A percentile compares a stretch with the other conserved stretches of the same genome.
Conservation (phyloP, 805 yeast species). For the Saccharomycopsis selenospora region DNA sequence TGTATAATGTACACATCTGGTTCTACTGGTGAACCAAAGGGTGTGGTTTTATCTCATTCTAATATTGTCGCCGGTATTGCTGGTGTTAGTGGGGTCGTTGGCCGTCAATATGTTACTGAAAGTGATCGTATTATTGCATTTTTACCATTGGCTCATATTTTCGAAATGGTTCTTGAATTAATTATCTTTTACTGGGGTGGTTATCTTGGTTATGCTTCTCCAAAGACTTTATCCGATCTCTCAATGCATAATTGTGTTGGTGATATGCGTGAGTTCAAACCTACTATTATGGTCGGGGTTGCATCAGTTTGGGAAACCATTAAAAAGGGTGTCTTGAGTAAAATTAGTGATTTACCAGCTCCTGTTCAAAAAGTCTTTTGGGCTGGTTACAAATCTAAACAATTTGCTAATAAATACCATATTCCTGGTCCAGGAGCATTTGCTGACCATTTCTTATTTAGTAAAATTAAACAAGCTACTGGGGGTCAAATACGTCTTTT, state of each 20-base stretch:
- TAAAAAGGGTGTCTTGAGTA: slow-evolving; percentile 81
- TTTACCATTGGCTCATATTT: slow-evolving; percentile 93
- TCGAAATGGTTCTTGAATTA: slow-evolving; percentile 85
- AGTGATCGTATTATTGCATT: slow-evolving; percentile 77
- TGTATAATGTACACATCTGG: slow-evolving; percentile 88
- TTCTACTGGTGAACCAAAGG: slow-evolving; percentile 80
- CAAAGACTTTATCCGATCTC: slow-evolving; percentile 79
- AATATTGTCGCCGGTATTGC: slow-evolving; percentile 79
- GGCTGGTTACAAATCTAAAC: slow-evolving; percentile 75
- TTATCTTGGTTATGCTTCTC: slow-evolving; percentile 80
- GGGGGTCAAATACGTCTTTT: slow-evolving; percentile 76
- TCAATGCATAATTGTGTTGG: slow-evolving; percentile 81
- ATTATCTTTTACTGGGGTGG: slow-evolving; percentile 84
- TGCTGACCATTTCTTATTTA: slow-evolving; percentile 70
- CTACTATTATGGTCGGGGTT: slow-evolving; percentile 95
- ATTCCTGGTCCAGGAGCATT: slow-evolving; percentile 63
- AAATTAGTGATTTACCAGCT: slow-evolving; percentile 59
- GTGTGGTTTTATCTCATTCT: slow-evolving; percentile 61
- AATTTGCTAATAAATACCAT: slow-evolving; percentile 51
- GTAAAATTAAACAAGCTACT: slow-evolving; percentile 85
- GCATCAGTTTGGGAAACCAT: slow-evolving; percentile 98
- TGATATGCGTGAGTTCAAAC: slow-evolving; percentile 80
- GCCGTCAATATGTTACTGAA: slow-evolving; percentile 40
- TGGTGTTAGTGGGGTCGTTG: slow-evolving; percentile 66
- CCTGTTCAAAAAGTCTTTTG: slow-evolving; percentile 77